phyloP scores from a whole-genome alignment of 495 filamentous ascomycete species.

The Achaetomiella virescens region DNA sequence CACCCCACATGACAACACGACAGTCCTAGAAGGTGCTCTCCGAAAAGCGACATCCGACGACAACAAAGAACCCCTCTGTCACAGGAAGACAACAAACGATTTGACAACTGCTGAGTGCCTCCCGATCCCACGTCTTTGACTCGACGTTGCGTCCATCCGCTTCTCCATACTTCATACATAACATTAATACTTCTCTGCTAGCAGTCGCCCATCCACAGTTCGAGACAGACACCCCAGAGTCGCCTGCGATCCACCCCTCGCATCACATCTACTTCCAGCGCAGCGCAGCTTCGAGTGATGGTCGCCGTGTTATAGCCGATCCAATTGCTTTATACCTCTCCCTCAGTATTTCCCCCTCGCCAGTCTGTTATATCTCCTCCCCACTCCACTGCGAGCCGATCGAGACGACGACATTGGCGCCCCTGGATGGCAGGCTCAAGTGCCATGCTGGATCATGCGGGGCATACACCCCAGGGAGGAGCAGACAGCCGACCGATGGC shows the following conservation, averaged over 20 bases:
- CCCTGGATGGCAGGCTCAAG: slow-evolving; percentile 22
- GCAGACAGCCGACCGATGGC: slow-evolving; percentile 1
- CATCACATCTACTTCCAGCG: not conserved
- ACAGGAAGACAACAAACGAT: too few species aligned
- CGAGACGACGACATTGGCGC: not conserved
- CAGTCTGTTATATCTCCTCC: too few species aligned
- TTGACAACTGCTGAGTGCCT: too few species aligned
- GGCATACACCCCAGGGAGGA: slow-evolving; percentile 4
- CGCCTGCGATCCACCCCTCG: not conserved
- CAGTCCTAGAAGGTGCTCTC: too few species aligned
- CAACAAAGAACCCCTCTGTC: too few species aligned
- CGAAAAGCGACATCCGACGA: too few species aligned
- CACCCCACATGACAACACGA: too few species aligned
- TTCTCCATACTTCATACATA: too few species aligned
- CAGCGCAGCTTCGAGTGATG: not conserved
- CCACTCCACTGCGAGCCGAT: not conserved
- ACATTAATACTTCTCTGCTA: too few species aligned
- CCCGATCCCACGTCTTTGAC: too few species aligned
- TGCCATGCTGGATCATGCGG: slow-evolving; percentile 16
- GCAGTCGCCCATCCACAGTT: too few species aligned
- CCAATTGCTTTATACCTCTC: not conserved
- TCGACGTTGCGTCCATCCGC: too few species aligned
- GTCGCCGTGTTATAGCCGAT: not conserved
- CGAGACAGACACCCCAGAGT: not conserved
- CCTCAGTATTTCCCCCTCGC: not conserved